Conservation (phyloP, 2,329 filamentous ascomycete genomes). For the Dryadomyces sulphureus region DNA sequence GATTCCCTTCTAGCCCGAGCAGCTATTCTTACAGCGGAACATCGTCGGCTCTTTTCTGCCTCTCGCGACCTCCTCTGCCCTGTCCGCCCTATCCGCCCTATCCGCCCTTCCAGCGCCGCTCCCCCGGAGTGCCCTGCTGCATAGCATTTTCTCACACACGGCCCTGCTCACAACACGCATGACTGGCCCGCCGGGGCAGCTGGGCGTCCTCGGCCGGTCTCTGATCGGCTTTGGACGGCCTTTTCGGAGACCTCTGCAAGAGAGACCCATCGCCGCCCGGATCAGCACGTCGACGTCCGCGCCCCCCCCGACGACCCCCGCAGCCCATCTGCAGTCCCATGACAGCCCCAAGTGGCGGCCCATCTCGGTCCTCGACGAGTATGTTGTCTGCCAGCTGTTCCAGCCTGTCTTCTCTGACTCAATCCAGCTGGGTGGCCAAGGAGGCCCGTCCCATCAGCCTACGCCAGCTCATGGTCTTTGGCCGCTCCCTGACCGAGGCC, state of each 20-base stretch:
- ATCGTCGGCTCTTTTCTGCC: no score
- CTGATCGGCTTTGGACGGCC: no score
- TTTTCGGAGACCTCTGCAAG: neutral
- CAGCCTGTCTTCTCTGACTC: neutral
- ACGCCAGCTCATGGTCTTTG: conserved; percentile 93
- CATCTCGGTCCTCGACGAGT: conserved; percentile 51
- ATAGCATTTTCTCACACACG: neutral
- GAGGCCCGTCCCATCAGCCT: conserved; percentile 92
- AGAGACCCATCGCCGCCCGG: neutral
- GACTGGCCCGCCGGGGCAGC: neutral
- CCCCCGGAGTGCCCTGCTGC: neutral
- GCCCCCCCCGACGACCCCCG: neutral
- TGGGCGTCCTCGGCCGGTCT: no score
- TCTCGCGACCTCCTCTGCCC: no score
- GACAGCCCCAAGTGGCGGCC: conserved; percentile 38
- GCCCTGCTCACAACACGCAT: neutral
- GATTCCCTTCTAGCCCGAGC: no score
- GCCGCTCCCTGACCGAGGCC: conserved; percentile 77
- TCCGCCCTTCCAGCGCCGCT: no score
- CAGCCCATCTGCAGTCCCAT: neutral
- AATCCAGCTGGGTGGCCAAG: conserved; percentile 70
- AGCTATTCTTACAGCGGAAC: neutral
- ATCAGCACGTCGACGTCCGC: neutral
- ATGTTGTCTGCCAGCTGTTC: conserved; percentile 14
- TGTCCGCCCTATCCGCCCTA: no score